Percentiles rank a stretch among this genome's conserved stretches.
Evolutionary conservation across 768 basidiomycete species (phyloP).

Genomic region (Nevesoporus exiguus): DNA sequence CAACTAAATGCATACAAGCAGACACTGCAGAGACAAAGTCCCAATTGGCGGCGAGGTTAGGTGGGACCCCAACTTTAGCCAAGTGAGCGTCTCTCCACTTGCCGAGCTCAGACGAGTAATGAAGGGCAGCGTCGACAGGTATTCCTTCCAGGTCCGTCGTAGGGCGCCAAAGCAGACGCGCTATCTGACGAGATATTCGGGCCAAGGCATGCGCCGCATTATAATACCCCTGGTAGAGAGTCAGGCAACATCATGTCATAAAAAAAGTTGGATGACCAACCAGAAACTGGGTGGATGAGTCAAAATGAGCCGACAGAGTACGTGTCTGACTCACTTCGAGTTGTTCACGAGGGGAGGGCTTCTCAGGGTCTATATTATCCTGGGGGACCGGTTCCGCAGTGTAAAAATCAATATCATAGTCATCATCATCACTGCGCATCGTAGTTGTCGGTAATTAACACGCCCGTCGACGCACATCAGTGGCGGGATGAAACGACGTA

Average conservation of each 20-base stretch:
- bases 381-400: slow-evolving; percentile 59
- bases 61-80: slow-evolving; percentile 78
- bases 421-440: slow-evolving; percentile 64
- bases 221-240: slow-evolving; percentile 65
- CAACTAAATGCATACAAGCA: slow-evolving; percentile 42
- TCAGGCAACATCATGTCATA: slow-evolving; percentile 10
- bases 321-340: slow-evolving; percentile 53
- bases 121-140: slow-evolving; percentile 57
- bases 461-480: slow-evolving; percentile 11
- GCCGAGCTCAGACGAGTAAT: slow-evolving; percentile 53
- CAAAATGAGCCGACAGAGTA: background rate
- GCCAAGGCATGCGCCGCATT: slow-evolving; percentile 81
- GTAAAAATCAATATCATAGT: slow-evolving; percentile 89
- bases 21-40: slow-evolving; percentile 81
- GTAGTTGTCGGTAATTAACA: slow-evolving; percentile 24
- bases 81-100: slow-evolving; percentile 79
- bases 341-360: slow-evolving; percentile 72
- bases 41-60: slow-evolving; percentile 81
- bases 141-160: slow-evolving; percentile 75
- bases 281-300: slow-evolving; percentile 50
- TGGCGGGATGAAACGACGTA: background rate
- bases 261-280: slow-evolving; percentile 40
- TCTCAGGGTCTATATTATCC: slow-evolving; percentile 46
- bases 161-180: slow-evolving; percentile 77
- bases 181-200: slow-evolving; percentile 77